These are phyloP conservation scores for Lipomyces oligophaga DNA, from an alignment of 805 yeast genomes.

Conservation along the genomic window DNA sequence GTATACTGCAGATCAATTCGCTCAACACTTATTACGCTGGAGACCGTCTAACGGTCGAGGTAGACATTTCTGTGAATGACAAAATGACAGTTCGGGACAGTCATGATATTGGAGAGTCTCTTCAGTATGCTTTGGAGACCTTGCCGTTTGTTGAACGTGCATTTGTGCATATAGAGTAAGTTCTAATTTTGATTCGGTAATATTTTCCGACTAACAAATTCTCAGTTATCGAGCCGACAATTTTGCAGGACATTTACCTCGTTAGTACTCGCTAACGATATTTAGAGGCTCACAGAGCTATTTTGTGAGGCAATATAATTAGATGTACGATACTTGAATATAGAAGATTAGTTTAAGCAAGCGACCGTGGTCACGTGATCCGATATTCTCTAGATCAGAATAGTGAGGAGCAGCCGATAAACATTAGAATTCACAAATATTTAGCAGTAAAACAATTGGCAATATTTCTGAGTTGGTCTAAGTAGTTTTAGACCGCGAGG, in stretches of 20 bases:
- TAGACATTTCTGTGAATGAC: constrained; percentile 59
- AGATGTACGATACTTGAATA: too few relatives aligned
- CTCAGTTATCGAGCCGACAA: constrained; percentile 14
- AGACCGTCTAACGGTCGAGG: constrained; percentile 70
- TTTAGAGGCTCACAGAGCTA: too few relatives aligned
- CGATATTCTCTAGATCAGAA: too few relatives aligned
- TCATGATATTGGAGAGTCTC: constrained; percentile 77
- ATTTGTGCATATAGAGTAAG: constrained; percentile 72
- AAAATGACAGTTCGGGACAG: constrained; percentile 56
- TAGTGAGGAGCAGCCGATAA: too few relatives aligned
- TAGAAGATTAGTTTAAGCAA: too few relatives aligned
- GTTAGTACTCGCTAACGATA: too few relatives aligned
- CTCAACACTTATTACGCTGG: constrained; percentile 76
- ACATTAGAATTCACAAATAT: too few relatives aligned
- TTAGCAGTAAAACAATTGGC: too few relatives aligned
- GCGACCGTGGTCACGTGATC: too few relatives aligned
- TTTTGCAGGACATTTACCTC: constrained; percentile 16
- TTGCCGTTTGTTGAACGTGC: constrained; percentile 76
- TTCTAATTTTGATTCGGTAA: not conserved
- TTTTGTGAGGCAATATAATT: too few relatives aligned
- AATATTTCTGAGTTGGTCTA: too few relatives aligned
- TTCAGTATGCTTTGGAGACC: constrained; percentile 76
- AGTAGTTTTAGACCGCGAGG: too few relatives aligned
- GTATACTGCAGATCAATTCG: constrained; percentile 59
- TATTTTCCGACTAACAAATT: not conserved